Evolutionary conservation across 2,329 filamentous ascomycete genomes (phyloP).

Genomic region (Akanthomyces muscarius): DNA sequence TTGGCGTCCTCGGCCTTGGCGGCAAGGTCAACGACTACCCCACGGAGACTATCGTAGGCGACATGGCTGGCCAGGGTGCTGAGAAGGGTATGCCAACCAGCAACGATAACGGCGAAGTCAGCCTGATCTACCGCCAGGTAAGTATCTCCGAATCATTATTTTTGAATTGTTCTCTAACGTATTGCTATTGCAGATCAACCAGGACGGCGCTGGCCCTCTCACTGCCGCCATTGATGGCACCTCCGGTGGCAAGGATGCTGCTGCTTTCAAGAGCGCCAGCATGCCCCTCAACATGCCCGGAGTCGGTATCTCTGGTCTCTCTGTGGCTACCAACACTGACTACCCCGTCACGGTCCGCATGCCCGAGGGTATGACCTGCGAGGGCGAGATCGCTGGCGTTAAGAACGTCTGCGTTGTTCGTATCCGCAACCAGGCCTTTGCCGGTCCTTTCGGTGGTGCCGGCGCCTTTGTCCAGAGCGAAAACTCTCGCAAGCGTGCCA

Average conservation of each 20-base stretch:
- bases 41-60: constrained; percentile 50
- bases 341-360: constrained; percentile 59
- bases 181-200: constrained; percentile 51
- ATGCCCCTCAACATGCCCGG: constrained; percentile 58
- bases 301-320: constrained; percentile 48
- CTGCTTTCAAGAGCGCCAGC: constrained; percentile 53
- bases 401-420: constrained; percentile 53
- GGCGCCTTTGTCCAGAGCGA: constrained; percentile 56
- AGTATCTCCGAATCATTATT: not conserved
- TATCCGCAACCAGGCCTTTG: constrained; percentile 54
- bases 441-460: constrained; percentile 60
- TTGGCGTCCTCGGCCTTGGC: constrained; percentile 22
- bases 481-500: constrained; percentile 53
- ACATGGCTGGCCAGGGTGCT: constrained; percentile 51
- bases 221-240: constrained; percentile 54
- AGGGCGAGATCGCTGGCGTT: not conserved
- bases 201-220: constrained; percentile 60
- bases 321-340: constrained; percentile 51
- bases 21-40: constrained; percentile 38
- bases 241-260: constrained; percentile 53
- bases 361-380: constrained; percentile 53
- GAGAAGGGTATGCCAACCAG: constrained; percentile 55
- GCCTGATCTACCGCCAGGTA: constrained; percentile 57
- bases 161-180: not conserved
- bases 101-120: constrained; percentile 56